Percentiles rank a stretch among this genome's conserved stretches.
These are phyloP conservation scores for Phyllosticta citribraziliensis DNA, from an alignment of 2,329 filamentous ascomycete genomes.

Conservation along the genomic window DNA sequence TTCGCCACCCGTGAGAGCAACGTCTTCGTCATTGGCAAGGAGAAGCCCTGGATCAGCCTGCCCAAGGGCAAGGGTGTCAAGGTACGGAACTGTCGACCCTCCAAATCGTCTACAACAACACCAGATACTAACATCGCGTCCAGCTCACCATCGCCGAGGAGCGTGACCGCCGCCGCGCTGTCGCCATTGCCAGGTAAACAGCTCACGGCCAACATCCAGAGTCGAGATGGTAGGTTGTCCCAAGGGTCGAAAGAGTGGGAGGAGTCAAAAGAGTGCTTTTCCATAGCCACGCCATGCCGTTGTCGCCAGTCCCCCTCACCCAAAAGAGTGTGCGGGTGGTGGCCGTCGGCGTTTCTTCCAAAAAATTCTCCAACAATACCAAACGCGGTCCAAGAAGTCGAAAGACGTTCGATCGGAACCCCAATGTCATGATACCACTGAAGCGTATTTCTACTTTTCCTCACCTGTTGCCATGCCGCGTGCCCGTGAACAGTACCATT, in stretches of 20 bases:
- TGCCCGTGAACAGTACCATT: too few species aligned
- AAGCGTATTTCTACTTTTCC: too few species aligned
- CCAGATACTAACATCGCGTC: background rate
- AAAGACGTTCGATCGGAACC: too few species aligned
- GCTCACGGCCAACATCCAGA: background rate
- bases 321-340: background rate
- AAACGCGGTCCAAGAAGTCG: background rate
- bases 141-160: conserved; percentile 95
- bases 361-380: background rate
- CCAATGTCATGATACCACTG: too few species aligned
- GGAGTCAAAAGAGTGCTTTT: background rate
- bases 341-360: background rate
- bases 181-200: conserved; percentile 40
- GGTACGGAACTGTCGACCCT: conserved; percentile 29
- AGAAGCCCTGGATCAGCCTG: conserved; percentile 99
- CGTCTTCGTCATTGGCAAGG: conserved; percentile 97
- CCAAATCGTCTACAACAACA: background rate
- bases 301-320: background rate
- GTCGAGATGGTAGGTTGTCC: background rate
- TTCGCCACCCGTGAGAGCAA: conserved; percentile 99
- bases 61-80: conserved; percentile 99
- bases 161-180: conserved; percentile 90
- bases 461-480: too few species aligned
- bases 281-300: background rate
- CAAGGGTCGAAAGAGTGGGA: background rate